These are phyloP conservation scores for Pachysolen tannophilus DNA, from an alignment of 805 yeast genomes.

Conservation along the genomic window DNA sequence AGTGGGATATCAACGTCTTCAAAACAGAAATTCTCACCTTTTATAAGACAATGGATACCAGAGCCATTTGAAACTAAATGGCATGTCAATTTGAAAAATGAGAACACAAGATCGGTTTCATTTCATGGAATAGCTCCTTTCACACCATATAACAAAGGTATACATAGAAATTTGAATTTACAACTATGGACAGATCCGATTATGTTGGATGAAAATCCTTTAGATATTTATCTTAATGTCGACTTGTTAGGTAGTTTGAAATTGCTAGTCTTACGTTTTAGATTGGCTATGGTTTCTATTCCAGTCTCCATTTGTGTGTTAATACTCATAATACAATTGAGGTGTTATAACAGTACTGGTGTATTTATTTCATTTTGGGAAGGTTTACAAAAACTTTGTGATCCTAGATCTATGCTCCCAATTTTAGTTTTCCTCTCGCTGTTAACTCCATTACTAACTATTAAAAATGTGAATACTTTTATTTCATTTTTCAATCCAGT, in stretches of 20 bases:
- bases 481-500: slow-evolving; percentile 46
- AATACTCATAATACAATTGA: slow-evolving; percentile 48
- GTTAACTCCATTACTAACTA: slow-evolving; percentile 31
- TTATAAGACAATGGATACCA: slow-evolving; percentile 57
- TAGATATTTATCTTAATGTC: slow-evolving; percentile 35
- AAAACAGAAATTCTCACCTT: slow-evolving; percentile 42
- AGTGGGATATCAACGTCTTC: slow-evolving; percentile 3
- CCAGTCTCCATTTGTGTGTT: slow-evolving; percentile 54
- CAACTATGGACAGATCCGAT: slow-evolving; percentile 41
- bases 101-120: slow-evolving; percentile 29
- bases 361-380: slow-evolving; percentile 36
- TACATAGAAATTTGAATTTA: slow-evolving; percentile 25
- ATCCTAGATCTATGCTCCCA: slow-evolving; percentile 18
- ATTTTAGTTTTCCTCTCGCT: slow-evolving; percentile 21
- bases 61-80: slow-evolving; percentile 75
- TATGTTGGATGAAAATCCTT: slow-evolving; percentile 20
- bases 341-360: slow-evolving; percentile 28
- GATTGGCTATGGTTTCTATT: slow-evolving; percentile 65
- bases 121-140: slow-evolving; percentile 66
- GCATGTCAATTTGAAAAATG: slow-evolving; percentile 46
- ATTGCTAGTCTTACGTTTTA: slow-evolving; percentile 63
- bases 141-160: slow-evolving; percentile 40
- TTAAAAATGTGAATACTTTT: slow-evolving; percentile 26
- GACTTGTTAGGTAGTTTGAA: slow-evolving; percentile 57
- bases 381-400: slow-evolving; percentile 33